Evolutionary conservation across 805 yeast genomes (phyloP), one percentile per base, ranked within the genome.

Genomic region (Saccharomycopsis sp.): DNA sequence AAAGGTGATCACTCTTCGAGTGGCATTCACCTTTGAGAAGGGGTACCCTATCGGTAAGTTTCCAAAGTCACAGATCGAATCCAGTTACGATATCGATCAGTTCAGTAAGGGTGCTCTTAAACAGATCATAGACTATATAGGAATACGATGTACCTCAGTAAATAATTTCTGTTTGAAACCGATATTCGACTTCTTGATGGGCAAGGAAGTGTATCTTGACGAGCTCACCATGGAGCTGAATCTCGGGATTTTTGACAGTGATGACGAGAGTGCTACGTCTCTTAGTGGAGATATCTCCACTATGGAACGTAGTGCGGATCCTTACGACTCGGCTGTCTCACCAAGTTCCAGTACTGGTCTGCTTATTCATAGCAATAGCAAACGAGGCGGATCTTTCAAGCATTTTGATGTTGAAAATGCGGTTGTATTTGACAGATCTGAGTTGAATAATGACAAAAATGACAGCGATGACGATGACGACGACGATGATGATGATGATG

Each of bases 121-220:
- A 17, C 65, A 68, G 2, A 77, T 74, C 25, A 69, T 93, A 44
- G 73, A 75, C 44, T 81, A 79, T 42, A 85, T 92, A 5, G 73
- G 89, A 0, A 69, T 68, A 1, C 78, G 77, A 56, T 85, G 82
- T 64, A 76, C 91, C 1, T 75, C 78, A 35, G 75, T 78, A 42
- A 81, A 82, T 34, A 75, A 76, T 60, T 89, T 83, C 62, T 89
- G 97, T 63, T 73, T 94, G 20, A 98, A 94, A 67, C 85, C 87
- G 9, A 24, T 60, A 19, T 55, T 58, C 23, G 55, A 53, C 25
- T 55, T 76, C 65, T 73, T 94, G 1, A 74, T 91, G 74, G 99
- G 99, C 2, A 97, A 90, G 63, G 80, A 82, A 56, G 75, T 86
- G n/a, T 75, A 73, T 57, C 62, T 80, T 23, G 79, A 75, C 23